Evolutionary conservation across 768 basidiomycete genomes (phyloP), one percentile per base, ranked within the genome.

Genomic region (Candolleomyces efflorescens): DNA sequence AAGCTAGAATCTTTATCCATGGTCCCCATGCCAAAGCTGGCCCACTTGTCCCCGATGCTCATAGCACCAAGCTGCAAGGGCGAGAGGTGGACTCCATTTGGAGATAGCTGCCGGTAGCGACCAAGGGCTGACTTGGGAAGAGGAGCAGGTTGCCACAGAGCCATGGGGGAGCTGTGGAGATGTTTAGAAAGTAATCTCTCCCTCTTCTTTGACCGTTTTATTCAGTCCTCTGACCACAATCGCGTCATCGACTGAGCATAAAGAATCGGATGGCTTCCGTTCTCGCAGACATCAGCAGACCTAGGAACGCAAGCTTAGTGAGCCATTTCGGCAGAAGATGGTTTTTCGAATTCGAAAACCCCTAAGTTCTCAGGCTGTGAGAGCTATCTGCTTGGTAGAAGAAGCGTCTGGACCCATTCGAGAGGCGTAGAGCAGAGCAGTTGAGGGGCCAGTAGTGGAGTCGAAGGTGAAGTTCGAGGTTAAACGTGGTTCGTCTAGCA

Each of bases 1-100:
- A 79, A 79, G 10, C 73, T 67, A 18, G 64, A 56, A 27, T 74
- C 71, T 63, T 78, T 79, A 60, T 68, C 62, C 72, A 78, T 76
- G 0, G 56, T 55, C 0, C 78, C 77, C 63, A 71, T 60, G 0
- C 67, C 66, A 2, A 61, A 9, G 0, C 59, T 51, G 9, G 23
- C 56, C 73, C 74, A 73, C 24, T 71, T 66, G 47, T 75, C 71
- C 5, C 76, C 76, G 24, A 77, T 74, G 60, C 67, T 75, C 71
- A 70, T 71, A 2, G 65, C 77, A 32, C 77, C 78, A 7, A 79
- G 69, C 47, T 67, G 66, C 9, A 78, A 55, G 0, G 75, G 74
- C 0, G 77, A 78, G n/a, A 77, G 73, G 48, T 71, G 71, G 3
- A 77, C 64, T 1, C 72, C 69, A 52, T 61, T 56, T 5, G 74